Base-by-base conservation (phyloP, 2,329 filamentous ascomycete species). In the Helotiales sp. region DNA sequence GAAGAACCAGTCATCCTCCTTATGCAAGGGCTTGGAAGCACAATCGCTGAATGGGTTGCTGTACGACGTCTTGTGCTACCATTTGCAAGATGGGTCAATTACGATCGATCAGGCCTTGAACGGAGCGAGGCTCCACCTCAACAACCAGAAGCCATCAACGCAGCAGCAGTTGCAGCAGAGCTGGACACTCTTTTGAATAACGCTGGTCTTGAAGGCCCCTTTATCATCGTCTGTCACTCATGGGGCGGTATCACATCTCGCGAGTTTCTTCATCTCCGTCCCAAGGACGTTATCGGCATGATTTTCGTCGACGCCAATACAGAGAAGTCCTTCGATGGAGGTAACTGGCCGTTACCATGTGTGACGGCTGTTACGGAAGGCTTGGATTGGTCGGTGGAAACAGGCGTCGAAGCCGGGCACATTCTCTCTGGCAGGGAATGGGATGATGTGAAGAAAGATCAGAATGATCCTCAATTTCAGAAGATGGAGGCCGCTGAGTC, bases 81-180 rank as follows among this genome's bases (percentile, higher is more conserved):
- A 10, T 63, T 67, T 54, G 61, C 58, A 48, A 60, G 66, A 15
- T 62, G 58, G 24, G 38, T 68, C 5, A 54, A 58, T 31, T 70
- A 70, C 25, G 66, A 69, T 55, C 65, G 66, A 17, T 58, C 65
- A 17, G 67, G 67, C 3, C 57, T 65, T 31, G 67, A 62, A 9
- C 61, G 56, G 15, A 69, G 67, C 54, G 60, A 61, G 25, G 17
- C 22, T 25, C 48, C 56, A 2, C 34, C 38, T 6, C 24, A 42
- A n/a, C 8, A 38, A 22, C 54, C 44, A 24, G 51, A 59, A 12
- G 47, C 42, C 12, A 57, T 58, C 25, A 62, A 24, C 8, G 54
- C 59, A n/a, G 51, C 31, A 9, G 44, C 42, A 2, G 44, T 57
- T n/a, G 62, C 57, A 9, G 24, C 15, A 7, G 58, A 64, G 31